Conservation (phyloP, 73 alveolate species). For the Symbiodinium natans region DNA sequence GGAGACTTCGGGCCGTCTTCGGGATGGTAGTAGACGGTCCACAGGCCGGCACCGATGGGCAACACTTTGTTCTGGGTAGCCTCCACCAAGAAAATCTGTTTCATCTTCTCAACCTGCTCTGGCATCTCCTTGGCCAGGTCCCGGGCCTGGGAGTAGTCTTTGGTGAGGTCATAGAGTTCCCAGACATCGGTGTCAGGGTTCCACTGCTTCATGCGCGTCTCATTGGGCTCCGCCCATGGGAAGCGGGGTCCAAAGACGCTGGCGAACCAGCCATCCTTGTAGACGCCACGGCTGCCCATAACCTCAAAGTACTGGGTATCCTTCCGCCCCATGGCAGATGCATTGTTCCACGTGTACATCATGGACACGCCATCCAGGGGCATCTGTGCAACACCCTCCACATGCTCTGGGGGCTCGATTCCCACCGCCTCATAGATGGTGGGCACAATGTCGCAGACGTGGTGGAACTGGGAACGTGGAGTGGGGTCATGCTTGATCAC, state of each 20-base stretch:
- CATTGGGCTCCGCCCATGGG: slow-evolving; percentile 53
- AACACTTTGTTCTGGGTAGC: slow-evolving; percentile 68
- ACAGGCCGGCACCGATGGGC: slow-evolving; percentile 52
- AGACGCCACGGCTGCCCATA: slow-evolving; percentile 79
- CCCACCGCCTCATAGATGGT: slow-evolving; percentile 79
- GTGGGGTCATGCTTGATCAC: slow-evolving; percentile 41
- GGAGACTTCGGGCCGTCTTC: slow-evolving; percentile 57
- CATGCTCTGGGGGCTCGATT: slow-evolving; percentile 29
- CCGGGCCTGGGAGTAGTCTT: slow-evolving; percentile 37
- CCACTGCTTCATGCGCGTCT: slow-evolving; percentile 80
- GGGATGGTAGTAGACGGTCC: slow-evolving; percentile 67
- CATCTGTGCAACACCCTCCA: slow-evolving; percentile 10
- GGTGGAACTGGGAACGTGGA: slow-evolving; percentile 79
- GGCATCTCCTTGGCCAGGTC: slow-evolving; percentile 64
- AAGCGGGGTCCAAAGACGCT: slow-evolving; percentile 64
- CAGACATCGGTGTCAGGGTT: slow-evolving; percentile 38
- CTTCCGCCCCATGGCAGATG: slow-evolving; percentile 20
- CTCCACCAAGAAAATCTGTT: neutral
- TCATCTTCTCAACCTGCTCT: slow-evolving; percentile 58
- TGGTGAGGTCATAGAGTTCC: slow-evolving; percentile 70
- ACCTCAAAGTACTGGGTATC: slow-evolving; percentile 41
- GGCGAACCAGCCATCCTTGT: slow-evolving; percentile 91
- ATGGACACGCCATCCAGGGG: neutral
- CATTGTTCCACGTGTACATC: slow-evolving; percentile 64
- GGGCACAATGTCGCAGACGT: slow-evolving; percentile 67